A percentile compares a stretch with the other conserved stretches of the same genome.
These are phyloP conservation scores for Anisodus tanguticus DNA, from an alignment of 257 asterid species.

Conservation along the genomic window DNA sequence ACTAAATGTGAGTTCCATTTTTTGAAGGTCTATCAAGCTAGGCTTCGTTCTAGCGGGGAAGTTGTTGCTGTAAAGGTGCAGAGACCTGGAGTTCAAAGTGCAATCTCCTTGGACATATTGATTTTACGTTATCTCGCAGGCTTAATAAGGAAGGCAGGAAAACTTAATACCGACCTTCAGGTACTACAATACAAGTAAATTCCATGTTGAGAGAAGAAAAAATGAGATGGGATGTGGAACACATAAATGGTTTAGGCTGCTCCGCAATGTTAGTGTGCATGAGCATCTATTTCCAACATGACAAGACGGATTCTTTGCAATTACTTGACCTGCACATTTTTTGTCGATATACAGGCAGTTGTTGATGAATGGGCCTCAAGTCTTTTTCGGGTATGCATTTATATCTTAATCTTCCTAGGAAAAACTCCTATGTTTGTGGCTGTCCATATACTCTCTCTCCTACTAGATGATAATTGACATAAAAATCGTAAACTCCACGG, in stretches of 20 bases:
- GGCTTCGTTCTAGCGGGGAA: conserved; percentile 76
- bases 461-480: background rate
- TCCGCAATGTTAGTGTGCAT: background rate
- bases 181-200: conserved; percentile 46
- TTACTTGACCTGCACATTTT: conserved; percentile 32
- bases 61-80: conserved; percentile 96
- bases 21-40: conserved; percentile 91
- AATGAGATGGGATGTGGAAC: background rate
- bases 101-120: conserved; percentile 87
- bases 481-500: background rate
- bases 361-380: conserved; percentile 99
- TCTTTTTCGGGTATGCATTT: conserved; percentile 87
- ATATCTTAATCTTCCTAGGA: conserved; percentile 34
- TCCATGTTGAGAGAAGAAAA: conserved; percentile 1
- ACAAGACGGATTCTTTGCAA: conserved; percentile 1
- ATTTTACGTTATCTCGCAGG: conserved; percentile 88
- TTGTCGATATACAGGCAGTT: conserved; percentile 62
- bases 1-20: conserved; percentile 13
- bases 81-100: conserved; percentile 98
- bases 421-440: background rate
- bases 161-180: conserved; percentile 90
- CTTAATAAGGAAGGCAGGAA: conserved; percentile 72
- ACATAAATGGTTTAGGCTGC: conserved; percentile 19
- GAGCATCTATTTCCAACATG: conserved; percentile 7
- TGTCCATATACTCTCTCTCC: background rate